phyloP scores from a whole-genome alignment of 768 basidiomycete genomes.

The Cystofilobasidium bisporidii region DNA sequence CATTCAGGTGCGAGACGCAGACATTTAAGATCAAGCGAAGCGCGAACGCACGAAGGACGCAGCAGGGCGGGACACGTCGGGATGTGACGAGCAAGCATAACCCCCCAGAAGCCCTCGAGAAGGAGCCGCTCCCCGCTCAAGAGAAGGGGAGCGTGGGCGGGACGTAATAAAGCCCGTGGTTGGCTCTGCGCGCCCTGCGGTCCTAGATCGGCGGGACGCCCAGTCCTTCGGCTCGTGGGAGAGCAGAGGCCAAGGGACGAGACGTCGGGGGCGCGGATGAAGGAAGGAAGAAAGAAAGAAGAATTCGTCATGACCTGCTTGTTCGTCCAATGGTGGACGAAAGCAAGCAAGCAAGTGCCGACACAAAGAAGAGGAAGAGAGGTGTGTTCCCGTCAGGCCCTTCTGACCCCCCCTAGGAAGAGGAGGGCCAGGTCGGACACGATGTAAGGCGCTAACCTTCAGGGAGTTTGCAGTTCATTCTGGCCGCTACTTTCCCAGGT shows the following conservation, averaged over 20 bases:
- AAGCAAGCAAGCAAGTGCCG: background rate
- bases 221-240: background rate
- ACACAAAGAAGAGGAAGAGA: background rate
- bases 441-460: constrained; percentile 6
- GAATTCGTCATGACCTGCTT: background rate
- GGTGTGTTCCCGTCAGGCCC: background rate
- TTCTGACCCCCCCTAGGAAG: background rate
- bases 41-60: too few species aligned
- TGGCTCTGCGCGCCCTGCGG: too few species aligned
- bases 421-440: background rate
- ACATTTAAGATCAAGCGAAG: too few species aligned
- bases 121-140: too few species aligned
- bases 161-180: too few species aligned
- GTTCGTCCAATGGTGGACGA: background rate
- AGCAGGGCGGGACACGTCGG: too few species aligned
- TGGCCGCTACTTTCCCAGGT: constrained; percentile 6
- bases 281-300: background rate
- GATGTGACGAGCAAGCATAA: too few species aligned
- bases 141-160: too few species aligned
- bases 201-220: background rate
- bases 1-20: too few species aligned
- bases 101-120: too few species aligned
- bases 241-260: background rate
- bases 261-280: background rate
- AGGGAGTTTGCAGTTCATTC: background rate